These are phyloP conservation scores for Capniomyces stellatus DNA, from an alignment of 371 early-diverging fungal genomes.

Conservation along the genomic window DNA sequence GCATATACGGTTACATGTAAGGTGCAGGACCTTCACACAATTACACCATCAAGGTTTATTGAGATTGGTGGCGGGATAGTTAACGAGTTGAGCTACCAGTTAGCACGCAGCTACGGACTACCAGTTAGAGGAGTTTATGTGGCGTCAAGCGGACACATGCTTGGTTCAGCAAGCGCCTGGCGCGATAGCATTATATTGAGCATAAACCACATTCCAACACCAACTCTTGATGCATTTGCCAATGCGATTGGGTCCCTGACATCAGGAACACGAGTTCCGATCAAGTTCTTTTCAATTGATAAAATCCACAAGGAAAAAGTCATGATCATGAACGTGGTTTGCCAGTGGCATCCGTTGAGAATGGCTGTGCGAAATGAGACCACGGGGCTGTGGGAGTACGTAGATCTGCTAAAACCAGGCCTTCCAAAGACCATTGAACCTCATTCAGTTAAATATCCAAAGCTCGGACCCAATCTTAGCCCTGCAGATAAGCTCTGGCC, in stretches of 20 bases:
- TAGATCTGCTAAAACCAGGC: conserved; percentile 39
- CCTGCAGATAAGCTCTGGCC: conserved; percentile 44
- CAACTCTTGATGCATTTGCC: conserved; percentile 57
- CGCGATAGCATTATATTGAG: conserved; percentile 42
- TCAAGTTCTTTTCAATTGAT: conserved; percentile 49
- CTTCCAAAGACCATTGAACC: conserved; percentile 28
- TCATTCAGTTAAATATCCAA: conserved; percentile 39
- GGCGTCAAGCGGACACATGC: conserved; percentile 48
- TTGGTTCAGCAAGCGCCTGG: conserved; percentile 37
- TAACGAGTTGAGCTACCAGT: conserved; percentile 54
- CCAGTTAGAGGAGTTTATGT: conserved; percentile 60
- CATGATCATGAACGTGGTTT: conserved; percentile 53
- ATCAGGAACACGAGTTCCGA: conserved; percentile 60
- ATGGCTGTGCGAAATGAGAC: conserved; percentile 55
- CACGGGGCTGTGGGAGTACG: conserved; percentile 69
- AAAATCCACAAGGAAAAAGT: conserved; percentile 46
- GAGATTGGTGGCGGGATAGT: conserved; percentile 82
- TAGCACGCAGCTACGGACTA: conserved; percentile 37
- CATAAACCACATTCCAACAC: conserved; percentile 48
- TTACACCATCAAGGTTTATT: conserved; percentile 51
- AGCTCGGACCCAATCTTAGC: conserved; percentile 34
- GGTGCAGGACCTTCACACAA: conserved; percentile 59
- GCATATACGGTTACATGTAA: conserved; percentile 26
- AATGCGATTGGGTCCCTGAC: conserved; percentile 37
- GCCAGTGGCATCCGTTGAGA: conserved; percentile 65